phyloP scores from a whole-genome alignment of 2,329 filamentous ascomycete genomes.

The Pleoardoris graminearum region DNA sequence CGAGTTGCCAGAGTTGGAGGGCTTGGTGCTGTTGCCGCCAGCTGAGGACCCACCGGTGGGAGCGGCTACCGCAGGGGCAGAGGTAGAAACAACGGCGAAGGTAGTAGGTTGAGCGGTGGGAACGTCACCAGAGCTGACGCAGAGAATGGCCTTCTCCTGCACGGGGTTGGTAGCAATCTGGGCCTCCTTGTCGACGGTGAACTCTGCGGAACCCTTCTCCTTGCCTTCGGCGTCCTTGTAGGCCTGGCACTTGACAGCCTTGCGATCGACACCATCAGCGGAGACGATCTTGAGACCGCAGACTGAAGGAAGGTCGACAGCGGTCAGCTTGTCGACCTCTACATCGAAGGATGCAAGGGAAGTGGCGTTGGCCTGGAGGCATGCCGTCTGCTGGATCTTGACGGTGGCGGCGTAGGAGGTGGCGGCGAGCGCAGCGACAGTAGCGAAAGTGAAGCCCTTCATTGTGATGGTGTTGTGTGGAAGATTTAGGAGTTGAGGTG shows the following conservation, averaged over 20 bases:
- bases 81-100: constrained; percentile 8
- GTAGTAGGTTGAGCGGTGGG: constrained; percentile 4
- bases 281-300: constrained; percentile 32
- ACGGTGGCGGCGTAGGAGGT: constrained; percentile 20
- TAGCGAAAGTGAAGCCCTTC: constrained; percentile 20
- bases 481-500: neutral
- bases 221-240: constrained; percentile 28
- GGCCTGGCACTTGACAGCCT: constrained; percentile 25
- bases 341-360: constrained; percentile 20
- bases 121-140: constrained; percentile 8
- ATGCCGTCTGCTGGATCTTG: constrained; percentile 20
- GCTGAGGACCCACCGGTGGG: constrained; percentile 2
- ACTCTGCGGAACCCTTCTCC: constrained; percentile 21
- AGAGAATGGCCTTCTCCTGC: constrained; percentile 20
- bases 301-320: constrained; percentile 20
- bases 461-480: constrained; percentile 17
- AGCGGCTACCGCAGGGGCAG: constrained; percentile 2
- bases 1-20: constrained; percentile 1
- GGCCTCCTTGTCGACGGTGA: constrained; percentile 22
- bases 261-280: constrained; percentile 18
- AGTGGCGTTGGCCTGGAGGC: constrained; percentile 12
- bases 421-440: constrained; percentile 16
- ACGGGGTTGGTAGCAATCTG: constrained; percentile 32
- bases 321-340: constrained; percentile 16
- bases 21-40: constrained; percentile 2